These are phyloP conservation scores for Funneliformis geosporum DNA, from an alignment of 192 early-diverging fungal species.

Conservation along the genomic window DNA sequence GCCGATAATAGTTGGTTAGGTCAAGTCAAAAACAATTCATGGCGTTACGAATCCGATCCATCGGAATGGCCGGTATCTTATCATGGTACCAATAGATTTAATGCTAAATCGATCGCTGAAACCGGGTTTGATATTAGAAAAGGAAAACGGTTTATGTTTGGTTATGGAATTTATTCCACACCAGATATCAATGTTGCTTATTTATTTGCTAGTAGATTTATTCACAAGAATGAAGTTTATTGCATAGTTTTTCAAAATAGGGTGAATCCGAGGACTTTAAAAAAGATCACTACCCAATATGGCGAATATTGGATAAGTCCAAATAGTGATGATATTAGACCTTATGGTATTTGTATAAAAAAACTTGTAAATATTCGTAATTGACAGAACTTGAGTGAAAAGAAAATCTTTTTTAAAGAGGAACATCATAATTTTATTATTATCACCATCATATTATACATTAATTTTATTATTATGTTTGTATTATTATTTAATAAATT, in stretches of 20 bases:
- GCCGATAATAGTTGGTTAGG: conserved; percentile 7
- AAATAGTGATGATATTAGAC: conserved; percentile 7
- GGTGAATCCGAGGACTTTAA: conserved; percentile 11
- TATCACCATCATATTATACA: no score
- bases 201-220: conserved; percentile 2
- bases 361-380: neutral
- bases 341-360: conserved; percentile 23
- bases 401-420: no score
- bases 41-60: neutral
- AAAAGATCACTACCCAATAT: neutral
- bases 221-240: neutral
- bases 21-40: neutral
- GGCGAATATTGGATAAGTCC: conserved; percentile 1
- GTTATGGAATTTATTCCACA: conserved; percentile 8
- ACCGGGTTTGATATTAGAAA: neutral
- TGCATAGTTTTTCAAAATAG: conserved; percentile 10
- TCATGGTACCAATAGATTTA: conserved; percentile 3
- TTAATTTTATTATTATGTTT: no score
- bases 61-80: conserved; percentile 3
- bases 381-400: neutral
- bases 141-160: conserved; percentile 12
- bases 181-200: conserved; percentile 3
- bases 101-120: neutral
- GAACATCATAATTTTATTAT: no score
- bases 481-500: no score